Percentiles rank a stretch among this genome's conserved stretches.
These are phyloP conservation scores for Aspergillus cavernicola DNA, from an alignment of 495 filamentous ascomycete genomes.

Conservation along the genomic window DNA sequence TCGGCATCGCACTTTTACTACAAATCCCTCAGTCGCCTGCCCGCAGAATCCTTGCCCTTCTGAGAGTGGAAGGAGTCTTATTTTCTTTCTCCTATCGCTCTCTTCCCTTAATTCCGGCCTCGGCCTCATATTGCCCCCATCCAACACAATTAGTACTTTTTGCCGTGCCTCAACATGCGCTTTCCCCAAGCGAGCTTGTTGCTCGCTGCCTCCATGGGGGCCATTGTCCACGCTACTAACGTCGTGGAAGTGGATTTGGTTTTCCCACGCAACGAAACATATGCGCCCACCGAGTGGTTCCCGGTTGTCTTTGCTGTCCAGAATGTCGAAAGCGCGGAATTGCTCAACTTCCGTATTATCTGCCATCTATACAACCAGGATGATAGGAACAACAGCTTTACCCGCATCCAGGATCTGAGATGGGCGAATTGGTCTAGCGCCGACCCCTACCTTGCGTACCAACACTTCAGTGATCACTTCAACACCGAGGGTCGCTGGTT, in stretches of 20 bases:
- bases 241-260: conserved; percentile 33
- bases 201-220: no score
- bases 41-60: no score
- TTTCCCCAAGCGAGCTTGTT: no score
- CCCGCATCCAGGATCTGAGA: not conserved
- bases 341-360: conserved; percentile 13
- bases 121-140: no score
- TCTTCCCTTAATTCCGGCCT: no score
- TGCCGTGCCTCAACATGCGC: no score
- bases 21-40: no score
- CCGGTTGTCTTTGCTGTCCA: conserved; percentile 39
- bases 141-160: no score
- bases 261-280: conserved; percentile 42
- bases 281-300: conserved; percentile 27
- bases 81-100: no score
- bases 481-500: not conserved
- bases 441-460: not conserved
- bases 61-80: no score
- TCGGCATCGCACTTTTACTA: no score
- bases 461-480: not conserved
- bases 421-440: not conserved
- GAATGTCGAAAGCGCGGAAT: conserved; percentile 23
- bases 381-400: not conserved
- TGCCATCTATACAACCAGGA: conserved; percentile 10
- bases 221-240: no score